These are phyloP conservation scores for Tolypocladium endophyticum DNA, from an alignment of 2,329 filamentous ascomycete genomes.

Conservation along the genomic window DNA sequence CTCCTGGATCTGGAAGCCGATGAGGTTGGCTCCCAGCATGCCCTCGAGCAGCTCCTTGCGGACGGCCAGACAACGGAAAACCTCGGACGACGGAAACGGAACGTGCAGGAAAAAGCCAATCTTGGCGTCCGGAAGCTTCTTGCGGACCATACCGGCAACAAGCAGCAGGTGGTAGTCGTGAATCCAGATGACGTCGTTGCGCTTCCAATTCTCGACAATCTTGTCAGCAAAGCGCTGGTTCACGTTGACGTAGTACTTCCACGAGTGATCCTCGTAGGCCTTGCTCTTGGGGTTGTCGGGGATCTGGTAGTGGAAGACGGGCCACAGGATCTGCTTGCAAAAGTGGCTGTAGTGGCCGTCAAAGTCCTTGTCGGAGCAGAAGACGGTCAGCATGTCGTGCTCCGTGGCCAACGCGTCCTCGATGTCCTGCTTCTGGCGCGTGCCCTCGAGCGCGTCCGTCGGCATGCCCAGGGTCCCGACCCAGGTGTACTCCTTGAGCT, in stretches of 20 bases:
- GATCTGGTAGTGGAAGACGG: constrained; percentile 96
- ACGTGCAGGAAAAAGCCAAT: constrained; percentile 96
- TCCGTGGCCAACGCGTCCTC: constrained; percentile 71
- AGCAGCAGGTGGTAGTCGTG: constrained; percentile 92
- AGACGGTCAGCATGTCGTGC: constrained; percentile 74
- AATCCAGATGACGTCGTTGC: constrained; percentile 85
- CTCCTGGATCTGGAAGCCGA: constrained; percentile 89
- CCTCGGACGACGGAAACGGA: constrained; percentile 90
- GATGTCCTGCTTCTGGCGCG: constrained; percentile 70
- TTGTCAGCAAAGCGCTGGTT: constrained; percentile 90
- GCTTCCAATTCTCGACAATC: constrained; percentile 86
- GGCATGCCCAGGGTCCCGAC: constrained; percentile 91
- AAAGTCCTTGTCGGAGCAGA: constrained; percentile 82
- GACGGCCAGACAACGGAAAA: constrained; percentile 83
- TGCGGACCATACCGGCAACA: constrained; percentile 79
- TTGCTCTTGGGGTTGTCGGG: constrained; percentile 98
- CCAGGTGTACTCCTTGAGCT: constrained; percentile 69
- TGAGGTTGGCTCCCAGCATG: constrained; percentile 83
- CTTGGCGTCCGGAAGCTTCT: constrained; percentile 83
- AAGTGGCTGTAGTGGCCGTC: constrained; percentile 92
- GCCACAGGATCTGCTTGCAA: constrained; percentile 97
- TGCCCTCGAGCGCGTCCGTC: constrained; percentile 69
- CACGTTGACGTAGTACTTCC: constrained; percentile 85
- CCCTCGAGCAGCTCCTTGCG: constrained; percentile 82
- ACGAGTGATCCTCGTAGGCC: constrained; percentile 93